Conservation (phyloP, 306 rosid genomes). For the Inga leiocalycina region DNA sequence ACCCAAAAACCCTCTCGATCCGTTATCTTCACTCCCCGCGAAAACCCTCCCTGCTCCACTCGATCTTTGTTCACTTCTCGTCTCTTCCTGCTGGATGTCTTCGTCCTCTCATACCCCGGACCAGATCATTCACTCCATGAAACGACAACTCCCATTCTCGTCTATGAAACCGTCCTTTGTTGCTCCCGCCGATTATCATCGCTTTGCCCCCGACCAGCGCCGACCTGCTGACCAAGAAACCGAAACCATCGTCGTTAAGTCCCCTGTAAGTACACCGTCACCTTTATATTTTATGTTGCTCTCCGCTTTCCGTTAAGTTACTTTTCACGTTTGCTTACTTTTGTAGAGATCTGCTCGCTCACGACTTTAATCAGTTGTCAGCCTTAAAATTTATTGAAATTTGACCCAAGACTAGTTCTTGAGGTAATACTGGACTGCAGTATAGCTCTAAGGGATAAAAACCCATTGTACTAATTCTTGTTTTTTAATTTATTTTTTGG, state of each 20-base stretch:
- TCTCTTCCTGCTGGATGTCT: conserved; percentile 60
- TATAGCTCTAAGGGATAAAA: not conserved
- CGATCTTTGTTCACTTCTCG: conserved; percentile 31
- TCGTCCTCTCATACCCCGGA: conserved; percentile 46
- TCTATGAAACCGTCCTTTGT: conserved; percentile 76
- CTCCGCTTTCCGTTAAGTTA: not conserved
- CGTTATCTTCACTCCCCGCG: conserved; percentile 4
- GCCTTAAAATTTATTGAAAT: conserved; percentile 34
- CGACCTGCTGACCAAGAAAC: conserved; percentile 50
- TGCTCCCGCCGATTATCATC: conserved; percentile 78
- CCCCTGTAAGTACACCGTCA: conserved; percentile 54
- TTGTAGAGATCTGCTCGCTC: conserved; percentile 45
- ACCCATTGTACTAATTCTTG: not conserved
- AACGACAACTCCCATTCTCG: conserved; percentile 76
- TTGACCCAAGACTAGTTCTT: conserved; percentile 34
- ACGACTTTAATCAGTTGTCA: conserved; percentile 28
- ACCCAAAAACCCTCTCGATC: conserved; percentile 9
- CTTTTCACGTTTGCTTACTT: not conserved
- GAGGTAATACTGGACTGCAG: conserved; percentile 22
- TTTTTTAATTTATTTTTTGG: not conserved
- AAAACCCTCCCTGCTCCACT: conserved; percentile 21
- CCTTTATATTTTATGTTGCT: conserved; percentile 2
- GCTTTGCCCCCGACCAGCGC: conserved; percentile 65
- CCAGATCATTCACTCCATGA: conserved; percentile 69
- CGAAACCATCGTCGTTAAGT: conserved; percentile 65